These are phyloP conservation scores for Rhynchospora breviuscula DNA, from an alignment of 176 grass and related monocot genomes.

Conservation along the genomic window DNA sequence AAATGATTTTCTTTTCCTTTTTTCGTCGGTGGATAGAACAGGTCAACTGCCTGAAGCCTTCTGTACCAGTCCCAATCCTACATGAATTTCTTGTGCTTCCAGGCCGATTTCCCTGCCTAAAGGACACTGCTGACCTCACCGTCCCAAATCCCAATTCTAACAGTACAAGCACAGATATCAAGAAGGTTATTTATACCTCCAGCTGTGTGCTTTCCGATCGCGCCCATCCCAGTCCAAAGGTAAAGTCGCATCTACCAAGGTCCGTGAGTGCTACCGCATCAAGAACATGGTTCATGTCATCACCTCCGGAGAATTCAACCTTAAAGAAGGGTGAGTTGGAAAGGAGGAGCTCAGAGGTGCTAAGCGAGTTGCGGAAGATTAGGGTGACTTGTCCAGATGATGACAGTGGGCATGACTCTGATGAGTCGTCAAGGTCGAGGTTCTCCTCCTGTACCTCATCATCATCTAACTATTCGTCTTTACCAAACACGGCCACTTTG, in stretches of 20 bases:
- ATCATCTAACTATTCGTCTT: conserved; percentile 35
- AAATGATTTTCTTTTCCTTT: neutral
- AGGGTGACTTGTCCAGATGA: conserved; percentile 36
- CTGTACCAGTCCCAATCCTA: conserved; percentile 58
- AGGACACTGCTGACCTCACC: conserved; percentile 37
- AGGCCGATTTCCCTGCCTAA: conserved; percentile 41
- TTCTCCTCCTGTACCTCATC: conserved; percentile 30
- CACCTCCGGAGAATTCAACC: neutral
- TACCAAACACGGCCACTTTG: neutral
- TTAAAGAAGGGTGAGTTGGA: conserved; percentile 30
- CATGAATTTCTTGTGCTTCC: conserved; percentile 57
- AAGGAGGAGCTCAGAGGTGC: conserved; percentile 22
- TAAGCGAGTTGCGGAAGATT: conserved; percentile 45
- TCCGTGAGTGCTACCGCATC: conserved; percentile 32
- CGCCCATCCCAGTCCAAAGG: conserved; percentile 20
- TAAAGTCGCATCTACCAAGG: conserved; percentile 25
- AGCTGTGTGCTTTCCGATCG: conserved; percentile 12
- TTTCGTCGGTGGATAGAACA: neutral
- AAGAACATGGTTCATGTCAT: conserved; percentile 30
- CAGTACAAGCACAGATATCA: conserved; percentile 24
- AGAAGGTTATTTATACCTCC: conserved; percentile 45
- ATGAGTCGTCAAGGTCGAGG: conserved; percentile 48
- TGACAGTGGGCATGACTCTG: conserved; percentile 46
- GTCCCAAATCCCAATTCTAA: neutral
- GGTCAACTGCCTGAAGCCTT: conserved; percentile 46